Conservation (phyloP, 2,329 filamentous ascomycete genomes). For the Fusarium keratoplasticum region DNA sequence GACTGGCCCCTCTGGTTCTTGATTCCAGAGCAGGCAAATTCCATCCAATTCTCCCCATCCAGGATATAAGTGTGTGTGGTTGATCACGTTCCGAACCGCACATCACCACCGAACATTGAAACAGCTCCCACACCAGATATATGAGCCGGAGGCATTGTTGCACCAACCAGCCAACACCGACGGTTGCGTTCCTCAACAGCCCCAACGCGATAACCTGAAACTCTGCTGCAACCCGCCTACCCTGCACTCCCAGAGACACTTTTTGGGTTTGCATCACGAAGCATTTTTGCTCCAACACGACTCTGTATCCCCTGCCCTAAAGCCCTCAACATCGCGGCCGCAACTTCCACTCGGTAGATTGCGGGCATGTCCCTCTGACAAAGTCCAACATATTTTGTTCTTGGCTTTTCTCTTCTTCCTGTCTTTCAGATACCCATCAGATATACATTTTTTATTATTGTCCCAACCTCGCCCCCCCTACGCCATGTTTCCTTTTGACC, state of each 20-base stretch:
- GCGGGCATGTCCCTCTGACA: slow-evolving; percentile 5
- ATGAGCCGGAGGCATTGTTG: neutral
- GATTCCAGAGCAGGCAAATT: neutral
- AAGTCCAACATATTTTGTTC: slow-evolving; percentile 5
- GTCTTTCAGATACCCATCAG: neutral
- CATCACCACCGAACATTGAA: neutral
- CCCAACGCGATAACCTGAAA: neutral
- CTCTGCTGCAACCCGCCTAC: neutral
- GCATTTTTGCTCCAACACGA: slow-evolving; percentile 22
- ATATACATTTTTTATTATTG: neutral
- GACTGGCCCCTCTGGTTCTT: neutral
- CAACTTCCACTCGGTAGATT: slow-evolving; percentile 7
- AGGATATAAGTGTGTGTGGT: neutral
- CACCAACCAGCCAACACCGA: neutral
- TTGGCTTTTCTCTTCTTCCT: neutral
- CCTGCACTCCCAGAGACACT: slow-evolving; percentile 12
- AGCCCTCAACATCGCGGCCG: slow-evolving; percentile 15
- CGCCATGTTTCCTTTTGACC: slow-evolving; percentile 68
- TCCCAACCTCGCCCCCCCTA: neutral
- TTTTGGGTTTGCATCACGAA: slow-evolving; percentile 29
- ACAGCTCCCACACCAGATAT: slow-evolving; percentile 1
- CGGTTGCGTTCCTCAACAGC: neutral
- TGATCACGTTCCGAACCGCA: neutral
- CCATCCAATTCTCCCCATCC: neutral
- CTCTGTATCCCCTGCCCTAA: slow-evolving; percentile 26